phyloP scores from a whole-genome alignment of 139 green algal genomes.

The Trebouxia sp. region DNA sequence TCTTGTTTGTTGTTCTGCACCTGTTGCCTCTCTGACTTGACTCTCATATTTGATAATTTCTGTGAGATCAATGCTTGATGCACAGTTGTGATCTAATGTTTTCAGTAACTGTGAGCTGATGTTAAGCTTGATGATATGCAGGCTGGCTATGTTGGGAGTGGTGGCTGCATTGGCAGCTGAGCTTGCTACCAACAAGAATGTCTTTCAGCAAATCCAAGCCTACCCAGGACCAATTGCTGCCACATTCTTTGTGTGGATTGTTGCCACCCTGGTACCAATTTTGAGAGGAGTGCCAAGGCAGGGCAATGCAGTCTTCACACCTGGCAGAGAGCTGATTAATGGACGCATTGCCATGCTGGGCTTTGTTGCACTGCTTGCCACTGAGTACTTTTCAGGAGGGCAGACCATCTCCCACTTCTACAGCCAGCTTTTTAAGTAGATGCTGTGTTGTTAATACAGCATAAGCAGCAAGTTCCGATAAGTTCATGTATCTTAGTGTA shows the following conservation, averaged over 20 bases:
- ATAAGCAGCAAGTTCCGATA: too few species aligned
- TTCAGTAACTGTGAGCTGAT: too few species aligned
- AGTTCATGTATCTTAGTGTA: too few species aligned
- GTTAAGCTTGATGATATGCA: too few species aligned
- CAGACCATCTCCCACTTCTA: constrained; percentile 18
- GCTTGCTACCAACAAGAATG: constrained; percentile 46
- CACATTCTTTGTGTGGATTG: constrained; percentile 44
- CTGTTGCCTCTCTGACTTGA: too few species aligned
- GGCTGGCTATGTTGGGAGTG: constrained; percentile 73
- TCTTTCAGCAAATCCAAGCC: constrained; percentile 51
- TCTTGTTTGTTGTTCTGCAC: too few species aligned
- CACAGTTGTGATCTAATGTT: too few species aligned
- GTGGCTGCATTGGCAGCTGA: constrained; percentile 65
- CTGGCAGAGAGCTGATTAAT: constrained; percentile 30
- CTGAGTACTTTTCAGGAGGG: constrained; percentile 4
- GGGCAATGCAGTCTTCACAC: constrained; percentile 23
- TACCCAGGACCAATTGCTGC: constrained; percentile 20
- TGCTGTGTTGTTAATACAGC: too few species aligned
- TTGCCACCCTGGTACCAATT: constrained; percentile 43
- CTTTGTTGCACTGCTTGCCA: constrained; percentile 18
- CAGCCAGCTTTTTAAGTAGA: too few species aligned
- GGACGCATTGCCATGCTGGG: constrained; percentile 31
- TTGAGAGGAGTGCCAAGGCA: constrained; percentile 19
- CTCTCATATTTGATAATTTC: too few species aligned
- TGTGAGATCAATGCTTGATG: too few species aligned